Percentiles rank a stretch among this genome's conserved stretches.
These are phyloP conservation scores for Talaromyces sp. DNA, from an alignment of 2,329 filamentous ascomycete species.

Conservation along the genomic window DNA sequence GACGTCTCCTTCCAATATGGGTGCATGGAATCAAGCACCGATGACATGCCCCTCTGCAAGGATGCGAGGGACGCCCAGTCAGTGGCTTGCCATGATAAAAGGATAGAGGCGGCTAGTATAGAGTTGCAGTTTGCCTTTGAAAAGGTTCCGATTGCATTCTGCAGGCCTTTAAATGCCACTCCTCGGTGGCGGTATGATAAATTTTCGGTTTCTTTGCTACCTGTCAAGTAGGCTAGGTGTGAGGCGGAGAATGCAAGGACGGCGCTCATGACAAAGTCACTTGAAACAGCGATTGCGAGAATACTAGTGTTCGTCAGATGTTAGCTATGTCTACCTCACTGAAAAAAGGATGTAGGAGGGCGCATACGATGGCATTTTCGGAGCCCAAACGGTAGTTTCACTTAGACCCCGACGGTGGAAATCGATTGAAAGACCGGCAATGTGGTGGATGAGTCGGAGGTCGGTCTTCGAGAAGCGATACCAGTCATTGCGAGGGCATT, in stretches of 20 bases:
- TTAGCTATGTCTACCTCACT: neutral
- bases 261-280: slow-evolving; percentile 90
- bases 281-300: slow-evolving; percentile 73
- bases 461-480: slow-evolving; percentile 71
- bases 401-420: slow-evolving; percentile 72
- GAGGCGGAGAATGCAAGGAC: slow-evolving; percentile 91
- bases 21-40: slow-evolving; percentile 89
- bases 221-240: slow-evolving; percentile 84
- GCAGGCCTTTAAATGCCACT: slow-evolving; percentile 78
- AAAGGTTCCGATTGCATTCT: slow-evolving; percentile 81
- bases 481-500: slow-evolving; percentile 71
- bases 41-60: slow-evolving; percentile 84
- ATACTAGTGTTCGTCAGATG: slow-evolving; percentile 50
- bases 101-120: slow-evolving; percentile 81
- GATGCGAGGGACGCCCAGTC: slow-evolving; percentile 79
- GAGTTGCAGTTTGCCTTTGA: slow-evolving; percentile 85
- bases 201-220: slow-evolving; percentile 78
- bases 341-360: neutral
- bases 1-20: slow-evolving; percentile 81
- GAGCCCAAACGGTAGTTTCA: slow-evolving; percentile 86
- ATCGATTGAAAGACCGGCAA: slow-evolving; percentile 79
- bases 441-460: slow-evolving; percentile 83
- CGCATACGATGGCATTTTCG: slow-evolving; percentile 78
- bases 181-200: slow-evolving; percentile 87
- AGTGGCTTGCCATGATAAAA: slow-evolving; percentile 92